phyloP scores from a whole-genome alignment of 148 eudicot genomes.

The Euryodendron excelsum region DNA sequence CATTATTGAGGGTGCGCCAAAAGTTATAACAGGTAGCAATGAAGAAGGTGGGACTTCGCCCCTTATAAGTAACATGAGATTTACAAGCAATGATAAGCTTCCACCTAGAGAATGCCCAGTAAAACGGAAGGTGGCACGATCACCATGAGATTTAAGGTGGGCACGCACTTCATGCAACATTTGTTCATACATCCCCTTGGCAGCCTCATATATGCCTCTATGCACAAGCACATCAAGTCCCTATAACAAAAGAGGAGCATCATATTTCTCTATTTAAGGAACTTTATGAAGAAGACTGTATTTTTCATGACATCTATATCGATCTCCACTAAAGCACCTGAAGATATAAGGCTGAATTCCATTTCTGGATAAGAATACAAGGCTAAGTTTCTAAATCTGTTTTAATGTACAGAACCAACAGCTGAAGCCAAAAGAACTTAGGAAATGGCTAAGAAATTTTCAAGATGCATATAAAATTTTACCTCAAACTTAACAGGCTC shows the following conservation, averaged over 20 bases:
- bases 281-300: background rate
- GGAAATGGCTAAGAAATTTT: background rate
- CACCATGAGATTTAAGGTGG: conserved; percentile 62
- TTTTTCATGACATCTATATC: no score
- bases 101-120: conserved; percentile 99
- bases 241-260: conserved; percentile 30
- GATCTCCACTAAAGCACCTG: background rate
- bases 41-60: conserved; percentile 71
- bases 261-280: background rate
- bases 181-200: conserved; percentile 87
- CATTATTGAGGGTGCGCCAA: conserved; percentile 88
- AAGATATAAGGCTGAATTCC: no score
- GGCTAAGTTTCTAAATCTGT: background rate
- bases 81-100: conserved; percentile 75
- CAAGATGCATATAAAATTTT: background rate
- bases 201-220: conserved; percentile 97
- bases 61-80: conserved; percentile 80
- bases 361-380: background rate
- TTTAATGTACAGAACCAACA: background rate
- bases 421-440: background rate
- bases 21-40: conserved; percentile 84
- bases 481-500: conserved; percentile 95
- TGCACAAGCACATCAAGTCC: conserved; percentile 86
- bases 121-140: conserved; percentile 76
- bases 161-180: conserved; percentile 84